These are phyloP conservation scores for Ophiostoma triangulosporum DNA, from an alignment of 2,329 filamentous ascomycete genomes.

Conservation along the genomic window DNA sequence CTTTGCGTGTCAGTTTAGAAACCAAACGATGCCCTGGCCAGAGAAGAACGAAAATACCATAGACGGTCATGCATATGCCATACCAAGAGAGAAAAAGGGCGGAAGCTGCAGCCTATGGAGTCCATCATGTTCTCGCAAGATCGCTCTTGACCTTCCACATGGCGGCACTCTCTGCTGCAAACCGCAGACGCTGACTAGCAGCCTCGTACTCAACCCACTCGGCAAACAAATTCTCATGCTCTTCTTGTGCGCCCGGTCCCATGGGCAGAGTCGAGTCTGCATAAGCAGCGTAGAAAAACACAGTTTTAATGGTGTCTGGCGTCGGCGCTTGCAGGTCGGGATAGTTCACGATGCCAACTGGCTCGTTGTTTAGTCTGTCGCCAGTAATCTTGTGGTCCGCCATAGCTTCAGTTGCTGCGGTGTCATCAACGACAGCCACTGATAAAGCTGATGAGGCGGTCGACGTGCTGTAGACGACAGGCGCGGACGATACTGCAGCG, in stretches of 20 bases:
- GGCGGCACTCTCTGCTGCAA: slow-evolving; percentile 8
- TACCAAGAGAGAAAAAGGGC: too few species aligned
- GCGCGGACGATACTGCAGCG: slow-evolving; percentile 70
- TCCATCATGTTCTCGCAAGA: slow-evolving; percentile 10
- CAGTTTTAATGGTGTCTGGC: slow-evolving; percentile 24
- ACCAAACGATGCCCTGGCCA: too few species aligned
- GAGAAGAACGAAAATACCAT: too few species aligned
- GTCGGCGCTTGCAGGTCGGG: slow-evolving; percentile 22
- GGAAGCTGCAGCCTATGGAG: too few species aligned
- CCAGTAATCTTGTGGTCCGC: slow-evolving; percentile 18
- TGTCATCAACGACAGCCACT: not conserved
- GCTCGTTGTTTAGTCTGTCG: slow-evolving; percentile 23
- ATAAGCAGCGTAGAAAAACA: slow-evolving; percentile 27
- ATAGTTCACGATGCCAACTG: slow-evolving; percentile 24
- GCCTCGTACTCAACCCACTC: slow-evolving; percentile 10
- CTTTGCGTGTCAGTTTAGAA: too few species aligned
- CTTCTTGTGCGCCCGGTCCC: slow-evolving; percentile 11
- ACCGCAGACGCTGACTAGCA: slow-evolving; percentile 8
- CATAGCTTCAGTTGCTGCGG: not conserved
- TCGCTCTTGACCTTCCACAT: slow-evolving; percentile 11
- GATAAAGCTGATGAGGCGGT: not conserved
- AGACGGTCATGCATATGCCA: too few species aligned
- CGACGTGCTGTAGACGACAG: not conserved
- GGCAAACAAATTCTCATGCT: slow-evolving; percentile 12
- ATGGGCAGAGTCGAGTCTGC: slow-evolving; percentile 10